These are phyloP conservation scores for Fusarium sp. DNA, from an alignment of 2,329 filamentous ascomycete species.

Conservation along the genomic window DNA sequence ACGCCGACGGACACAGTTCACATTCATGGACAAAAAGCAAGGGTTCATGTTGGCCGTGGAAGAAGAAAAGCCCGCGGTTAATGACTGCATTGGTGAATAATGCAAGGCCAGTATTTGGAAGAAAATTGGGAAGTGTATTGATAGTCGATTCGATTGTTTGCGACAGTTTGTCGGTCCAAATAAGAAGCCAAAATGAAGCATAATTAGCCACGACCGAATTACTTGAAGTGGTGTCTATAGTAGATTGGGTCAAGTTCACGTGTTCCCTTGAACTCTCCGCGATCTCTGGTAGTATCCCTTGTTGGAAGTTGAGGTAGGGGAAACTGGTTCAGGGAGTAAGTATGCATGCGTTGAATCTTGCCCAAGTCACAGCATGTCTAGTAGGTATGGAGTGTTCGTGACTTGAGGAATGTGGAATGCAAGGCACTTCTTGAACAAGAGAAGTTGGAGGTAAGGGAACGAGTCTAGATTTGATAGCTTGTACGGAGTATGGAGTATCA, in stretches of 20 bases:
- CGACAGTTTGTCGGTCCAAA: slow-evolving; percentile 8
- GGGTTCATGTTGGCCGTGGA: slow-evolving; percentile 13
- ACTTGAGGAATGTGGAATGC: slow-evolving; percentile 22
- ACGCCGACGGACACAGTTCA: slow-evolving; percentile 19
- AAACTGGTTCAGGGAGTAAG: not conserved
- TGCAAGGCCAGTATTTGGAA: slow-evolving; percentile 6
- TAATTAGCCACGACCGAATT: slow-evolving; percentile 6
- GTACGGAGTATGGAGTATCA: too few relatives aligned
- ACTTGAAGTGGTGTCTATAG: not conserved
- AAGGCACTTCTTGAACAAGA: slow-evolving; percentile 6
- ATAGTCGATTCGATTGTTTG: slow-evolving; percentile 27
- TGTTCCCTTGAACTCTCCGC: not conserved
- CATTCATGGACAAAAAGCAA: slow-evolving; percentile 33
- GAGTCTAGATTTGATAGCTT: not conserved
- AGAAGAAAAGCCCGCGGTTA: slow-evolving; percentile 9
- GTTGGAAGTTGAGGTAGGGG: not conserved
- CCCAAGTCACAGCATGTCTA: not conserved
- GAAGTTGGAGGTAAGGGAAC: not conserved
- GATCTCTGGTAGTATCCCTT: not conserved
- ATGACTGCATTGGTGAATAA: slow-evolving; percentile 2
- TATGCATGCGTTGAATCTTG: not conserved
- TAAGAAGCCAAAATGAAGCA: slow-evolving; percentile 24
- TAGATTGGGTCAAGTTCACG: not conserved
- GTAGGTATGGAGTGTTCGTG: not conserved
- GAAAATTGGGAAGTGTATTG: slow-evolving; percentile 26